These are phyloP conservation scores for Phytophthora sojae DNA, from an alignment of 352 stramenopile species.

Conservation along the genomic window DNA sequence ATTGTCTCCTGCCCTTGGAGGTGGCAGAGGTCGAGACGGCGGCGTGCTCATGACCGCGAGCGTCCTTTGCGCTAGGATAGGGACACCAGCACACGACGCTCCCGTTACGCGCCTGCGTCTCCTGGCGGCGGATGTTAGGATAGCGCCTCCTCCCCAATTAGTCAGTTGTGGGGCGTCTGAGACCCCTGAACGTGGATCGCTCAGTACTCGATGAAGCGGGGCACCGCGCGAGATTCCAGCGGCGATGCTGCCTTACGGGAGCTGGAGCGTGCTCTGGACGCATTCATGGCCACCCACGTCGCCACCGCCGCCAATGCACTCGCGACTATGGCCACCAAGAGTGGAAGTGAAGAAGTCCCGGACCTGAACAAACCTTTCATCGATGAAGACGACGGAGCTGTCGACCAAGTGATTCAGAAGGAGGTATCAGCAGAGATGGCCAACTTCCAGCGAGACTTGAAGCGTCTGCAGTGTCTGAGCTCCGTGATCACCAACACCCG, in stretches of 20 bases:
- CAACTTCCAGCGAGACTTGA: conserved; percentile 34
- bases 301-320: conserved; percentile 27
- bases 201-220: conserved; percentile 22
- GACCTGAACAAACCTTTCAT: conserved; percentile 1
- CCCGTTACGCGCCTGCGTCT: conserved; percentile 22
- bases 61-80: conserved; percentile 7
- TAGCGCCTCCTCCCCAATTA: conserved; percentile 35
- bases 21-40: conserved; percentile 20
- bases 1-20: conserved; percentile 20
- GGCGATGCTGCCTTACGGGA: conserved; percentile 41
- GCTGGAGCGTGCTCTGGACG: conserved; percentile 67
- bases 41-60: conserved; percentile 22
- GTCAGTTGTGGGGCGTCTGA: conserved; percentile 7
- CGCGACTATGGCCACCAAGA: conserved; percentile 3
- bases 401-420: not conserved
- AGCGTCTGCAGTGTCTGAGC: conserved; percentile 42
- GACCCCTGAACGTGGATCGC: not conserved
- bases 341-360: conserved; percentile 6
- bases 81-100: not conserved
- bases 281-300: conserved; percentile 58
- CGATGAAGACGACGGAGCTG: conserved; percentile 8
- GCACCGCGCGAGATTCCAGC: conserved; percentile 19
- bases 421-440: not conserved
- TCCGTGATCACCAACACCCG: conserved; percentile 21
- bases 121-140: not conserved